Evolutionary conservation across 2,329 filamentous ascomycete species (phyloP).

Genomic region (Sporothrix brasiliensis): DNA sequence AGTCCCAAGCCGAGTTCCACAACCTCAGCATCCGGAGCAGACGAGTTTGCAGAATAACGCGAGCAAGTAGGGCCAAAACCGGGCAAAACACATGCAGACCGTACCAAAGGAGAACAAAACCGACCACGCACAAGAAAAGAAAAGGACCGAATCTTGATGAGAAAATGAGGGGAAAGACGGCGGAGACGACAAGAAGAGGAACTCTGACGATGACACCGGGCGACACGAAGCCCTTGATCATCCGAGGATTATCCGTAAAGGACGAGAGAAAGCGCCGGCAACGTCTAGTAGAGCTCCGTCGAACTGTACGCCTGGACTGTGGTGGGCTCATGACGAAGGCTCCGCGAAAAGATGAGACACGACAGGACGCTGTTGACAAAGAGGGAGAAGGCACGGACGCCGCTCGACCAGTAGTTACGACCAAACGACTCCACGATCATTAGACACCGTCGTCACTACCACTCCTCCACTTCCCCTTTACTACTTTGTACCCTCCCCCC

Average conservation of each 20-base stretch:
- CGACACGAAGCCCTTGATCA: not conserved
- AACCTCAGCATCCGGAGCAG: not conserved
- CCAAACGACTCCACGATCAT: too few relatives aligned
- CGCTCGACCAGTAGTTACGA: too few relatives aligned
- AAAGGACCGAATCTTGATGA: constrained; percentile 7
- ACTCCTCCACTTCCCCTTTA: too few relatives aligned
- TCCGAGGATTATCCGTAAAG: constrained; percentile 1
- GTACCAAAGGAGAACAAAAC: not conserved
- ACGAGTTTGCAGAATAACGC: not conserved
- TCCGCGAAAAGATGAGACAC: constrained; percentile 11
- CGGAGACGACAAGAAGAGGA: not conserved
- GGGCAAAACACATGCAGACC: too few relatives aligned
- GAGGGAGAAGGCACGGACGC: not conserved
- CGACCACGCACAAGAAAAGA: not conserved
- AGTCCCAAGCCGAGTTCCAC: not conserved
- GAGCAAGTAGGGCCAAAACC: too few relatives aligned
- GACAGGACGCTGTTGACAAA: constrained; percentile 22
- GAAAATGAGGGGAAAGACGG: constrained; percentile 13
- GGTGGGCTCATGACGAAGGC: not conserved
- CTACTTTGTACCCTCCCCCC: too few relatives aligned
- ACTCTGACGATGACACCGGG: not conserved
- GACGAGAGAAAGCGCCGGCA: not conserved
- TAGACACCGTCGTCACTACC: too few relatives aligned
- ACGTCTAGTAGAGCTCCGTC: constrained; percentile 17
- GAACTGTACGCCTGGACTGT: not conserved